A percentile compares a stretch with the other conserved stretches of the same genome.
Conservation (phyloP, 73 alveolate genomes). For the Vitrella brassicaformis region DNA sequence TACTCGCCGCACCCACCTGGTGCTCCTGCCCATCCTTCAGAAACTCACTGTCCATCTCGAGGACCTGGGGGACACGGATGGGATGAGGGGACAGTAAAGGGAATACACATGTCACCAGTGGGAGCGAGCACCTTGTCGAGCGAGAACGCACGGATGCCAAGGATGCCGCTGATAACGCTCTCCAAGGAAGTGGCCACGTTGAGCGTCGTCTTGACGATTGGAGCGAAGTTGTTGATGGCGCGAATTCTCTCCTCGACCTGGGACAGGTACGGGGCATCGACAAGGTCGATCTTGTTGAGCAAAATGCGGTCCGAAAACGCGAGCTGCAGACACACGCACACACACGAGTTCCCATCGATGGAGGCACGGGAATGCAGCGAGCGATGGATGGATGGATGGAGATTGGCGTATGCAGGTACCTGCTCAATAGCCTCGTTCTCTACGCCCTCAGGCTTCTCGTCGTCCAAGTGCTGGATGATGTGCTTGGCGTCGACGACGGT, state of each 20-base stretch:
- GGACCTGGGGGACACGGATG: not conserved
- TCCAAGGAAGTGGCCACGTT: not conserved
- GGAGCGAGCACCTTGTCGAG: conserved; percentile 23
- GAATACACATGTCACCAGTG: no score
- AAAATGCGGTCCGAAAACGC: conserved; percentile 43
- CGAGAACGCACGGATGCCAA: not conserved
- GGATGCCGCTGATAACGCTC: not conserved
- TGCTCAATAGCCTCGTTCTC: conserved; percentile 43
- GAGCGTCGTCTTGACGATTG: conserved; percentile 21
- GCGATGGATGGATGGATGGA: no score
- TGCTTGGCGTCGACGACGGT: conserved; percentile 37
- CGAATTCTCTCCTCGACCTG: conserved; percentile 10
- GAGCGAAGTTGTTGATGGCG: conserved; percentile 15
- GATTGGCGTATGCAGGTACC: no score
- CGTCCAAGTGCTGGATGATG: conserved; percentile 16
- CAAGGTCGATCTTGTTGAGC: conserved; percentile 34
- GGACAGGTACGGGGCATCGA: conserved; percentile 3
- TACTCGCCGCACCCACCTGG: no score
- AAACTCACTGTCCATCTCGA: conserved; percentile 24
- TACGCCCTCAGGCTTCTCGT: conserved; percentile 38
- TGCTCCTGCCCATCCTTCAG: conserved; percentile 25
- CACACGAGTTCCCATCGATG: no score
- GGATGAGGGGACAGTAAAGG: not conserved
- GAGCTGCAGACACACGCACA: conserved; percentile 6
- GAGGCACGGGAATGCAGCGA: no score